phyloP scores from a whole-genome alignment of 139 green algal genomes.

The Pleodorina starrii region DNA sequence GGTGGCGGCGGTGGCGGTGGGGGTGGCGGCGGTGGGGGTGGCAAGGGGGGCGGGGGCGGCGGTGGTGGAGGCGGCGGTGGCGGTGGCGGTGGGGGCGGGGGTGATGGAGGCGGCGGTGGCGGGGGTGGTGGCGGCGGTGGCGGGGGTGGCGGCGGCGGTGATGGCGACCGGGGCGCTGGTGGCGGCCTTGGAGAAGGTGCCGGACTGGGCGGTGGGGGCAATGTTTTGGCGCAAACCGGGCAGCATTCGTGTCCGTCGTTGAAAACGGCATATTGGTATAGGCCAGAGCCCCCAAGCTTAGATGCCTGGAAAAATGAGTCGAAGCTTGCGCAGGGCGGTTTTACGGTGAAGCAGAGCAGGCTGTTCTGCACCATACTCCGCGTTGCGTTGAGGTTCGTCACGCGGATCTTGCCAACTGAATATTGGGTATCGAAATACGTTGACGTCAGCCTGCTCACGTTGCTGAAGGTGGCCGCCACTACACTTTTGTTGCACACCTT shows the following conservation, averaged over 20 bases:
- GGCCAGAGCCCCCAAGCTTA: not conserved
- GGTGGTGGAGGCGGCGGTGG: not conserved
- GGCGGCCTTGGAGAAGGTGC: not conserved
- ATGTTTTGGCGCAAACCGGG: not conserved
- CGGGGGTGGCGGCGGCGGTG: conserved; percentile 9
- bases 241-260: conserved; percentile 12
- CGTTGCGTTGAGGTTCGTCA: conserved; percentile 16
- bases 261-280: conserved; percentile 27
- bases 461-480: not conserved
- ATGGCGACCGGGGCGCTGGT: not conserved
- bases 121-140: not conserved
- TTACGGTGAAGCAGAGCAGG: not conserved
- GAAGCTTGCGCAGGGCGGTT: conserved; percentile 21
- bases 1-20: not conserved
- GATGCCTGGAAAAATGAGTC: conserved; percentile 28
- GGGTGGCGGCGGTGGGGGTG: not conserved
- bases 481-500: conserved; percentile 34
- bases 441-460: not conserved
- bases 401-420: conserved; percentile 17
- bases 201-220: not conserved
- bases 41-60: not conserved
- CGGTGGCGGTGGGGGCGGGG: conserved; percentile 1
- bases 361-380: not conserved
- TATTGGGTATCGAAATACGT: conserved; percentile 29
- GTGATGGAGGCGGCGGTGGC: conserved; percentile 7